Evolutionary conservation across 1,284 basidiomycete species (phyloP).

Genomic region (Gastroboletus turbinatus): DNA sequence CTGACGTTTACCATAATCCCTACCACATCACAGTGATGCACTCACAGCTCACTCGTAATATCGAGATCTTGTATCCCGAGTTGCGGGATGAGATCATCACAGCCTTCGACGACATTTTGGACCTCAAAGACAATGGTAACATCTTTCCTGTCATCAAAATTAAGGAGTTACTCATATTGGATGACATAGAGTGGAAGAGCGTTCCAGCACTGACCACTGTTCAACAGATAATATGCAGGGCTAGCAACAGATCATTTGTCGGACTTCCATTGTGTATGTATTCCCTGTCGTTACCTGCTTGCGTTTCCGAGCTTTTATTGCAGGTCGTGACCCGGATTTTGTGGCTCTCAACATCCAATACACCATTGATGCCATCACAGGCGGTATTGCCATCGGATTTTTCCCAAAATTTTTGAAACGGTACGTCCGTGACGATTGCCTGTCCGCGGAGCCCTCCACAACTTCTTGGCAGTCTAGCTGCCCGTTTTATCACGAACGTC

Average conservation of each 20-base stretch:
- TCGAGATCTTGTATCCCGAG: constrained; percentile 25
- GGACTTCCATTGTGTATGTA: constrained; percentile 39
- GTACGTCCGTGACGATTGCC: neutral
- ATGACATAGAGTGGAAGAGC: constrained; percentile 24
- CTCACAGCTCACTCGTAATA: constrained; percentile 32
- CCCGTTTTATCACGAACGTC: constrained; percentile 24
- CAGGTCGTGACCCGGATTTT: constrained; percentile 42
- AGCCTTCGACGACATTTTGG: constrained; percentile 29
- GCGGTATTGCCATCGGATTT: constrained; percentile 28
- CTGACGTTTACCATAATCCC: constrained; percentile 14
- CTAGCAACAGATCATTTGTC: constrained; percentile 39
- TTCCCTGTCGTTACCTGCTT: neutral
- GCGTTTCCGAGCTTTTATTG: neutral
- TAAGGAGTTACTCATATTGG: neutral
- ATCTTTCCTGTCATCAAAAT: neutral
- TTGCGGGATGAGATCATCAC: constrained; percentile 34
- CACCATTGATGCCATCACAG: constrained; percentile 34
- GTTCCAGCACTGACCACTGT: constrained; percentile 19
- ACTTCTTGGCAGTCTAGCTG: neutral
- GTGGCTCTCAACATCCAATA: constrained; percentile 35
- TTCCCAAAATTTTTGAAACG: constrained; percentile 41
- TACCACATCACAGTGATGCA: constrained; percentile 31
- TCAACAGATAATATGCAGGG: constrained; percentile 31
- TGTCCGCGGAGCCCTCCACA: neutral
- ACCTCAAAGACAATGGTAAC: constrained; percentile 16